Base-by-base conservation (phyloP, 1,284 basidiomycete species). In the Thecaphora thlaspeos region DNA sequence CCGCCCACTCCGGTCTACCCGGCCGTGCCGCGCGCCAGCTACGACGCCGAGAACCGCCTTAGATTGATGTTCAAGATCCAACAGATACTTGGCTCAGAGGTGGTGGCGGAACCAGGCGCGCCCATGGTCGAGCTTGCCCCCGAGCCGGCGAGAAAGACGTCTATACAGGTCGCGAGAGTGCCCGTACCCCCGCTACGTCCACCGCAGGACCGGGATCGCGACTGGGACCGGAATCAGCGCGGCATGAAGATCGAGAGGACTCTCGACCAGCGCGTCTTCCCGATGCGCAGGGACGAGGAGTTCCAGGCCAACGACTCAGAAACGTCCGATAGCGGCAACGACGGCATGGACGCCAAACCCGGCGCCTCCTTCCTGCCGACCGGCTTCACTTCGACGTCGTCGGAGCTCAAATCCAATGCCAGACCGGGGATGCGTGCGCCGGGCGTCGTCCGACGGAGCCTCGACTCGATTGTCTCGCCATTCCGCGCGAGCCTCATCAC, bases 401-500 rank as follows among this genome's bases (percentile, higher is more conserved):
- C 32, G 32, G 15, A 4, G 5, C 32, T 14, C 7, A 30, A 4
- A 15, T 4, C 32, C 32, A 34, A 15, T 11, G 4, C 32, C 4
- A 8, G 32, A 28, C 32, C 32, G 15, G 32, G 32, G 4, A 3
- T 15, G 4, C 32, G 32, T 34, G 32, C 15, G 32, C 52, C 61
- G 15, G 61, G 61, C 24, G 49, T 52, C 7, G 49, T 63, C 12
- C 41, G 61, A 21, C 61, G 61, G 34, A 63, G 61, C 40, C 46
- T 63, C 19, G 61, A 63, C 26, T 63, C 61, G 1, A 48, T 63
- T 45, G 53, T 63, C 34, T 63, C 61, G 9, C 61, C 61, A 5
- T 63, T 63, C 46, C 55, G 61, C 7, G 60, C 60, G 3, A 51
- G 60, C 15, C 41, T 62, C 41, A 45, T 62, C 30, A 57, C 41